Percentiles rank a stretch among this genome's conserved stretches.
Conservation (phyloP, 805 yeast species). For the Candida sanyiensis region DNA sequence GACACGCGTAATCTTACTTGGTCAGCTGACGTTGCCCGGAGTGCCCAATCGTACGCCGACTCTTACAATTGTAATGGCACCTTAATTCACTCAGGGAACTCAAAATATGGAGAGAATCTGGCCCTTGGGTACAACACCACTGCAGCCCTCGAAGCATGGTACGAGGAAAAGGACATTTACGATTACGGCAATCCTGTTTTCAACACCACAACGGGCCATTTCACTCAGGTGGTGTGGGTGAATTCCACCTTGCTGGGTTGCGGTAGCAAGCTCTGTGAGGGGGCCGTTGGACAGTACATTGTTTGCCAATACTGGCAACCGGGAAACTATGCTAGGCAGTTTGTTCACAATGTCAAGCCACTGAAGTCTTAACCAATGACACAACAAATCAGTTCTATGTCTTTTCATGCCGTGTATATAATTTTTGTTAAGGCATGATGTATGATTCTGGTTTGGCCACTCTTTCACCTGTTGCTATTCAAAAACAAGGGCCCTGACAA, state of each 20-base stretch:
- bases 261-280: slow-evolving; percentile 54
- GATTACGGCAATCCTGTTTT: slow-evolving; percentile 44
- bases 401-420: no score
- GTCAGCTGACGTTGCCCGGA: slow-evolving; percentile 45
- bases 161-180: slow-evolving; percentile 53
- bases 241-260: slow-evolving; percentile 61
- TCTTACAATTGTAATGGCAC: slow-evolving; percentile 50
- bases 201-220: slow-evolving; percentile 58
- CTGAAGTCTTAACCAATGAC: slow-evolving; percentile 1
- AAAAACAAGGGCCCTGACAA: no score
- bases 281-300: slow-evolving; percentile 46
- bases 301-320: slow-evolving; percentile 65
- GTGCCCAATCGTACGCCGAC: slow-evolving; percentile 54
- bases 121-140: slow-evolving; percentile 63
- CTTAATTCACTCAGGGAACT: slow-evolving; percentile 53
- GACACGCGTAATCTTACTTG: slow-evolving; percentile 47
- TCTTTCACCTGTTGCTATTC: no score
- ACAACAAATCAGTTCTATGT: not conserved
- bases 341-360: slow-evolving; percentile 31
- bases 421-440: no score
- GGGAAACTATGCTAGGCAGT: slow-evolving; percentile 54
- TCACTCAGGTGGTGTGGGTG: slow-evolving; percentile 77
- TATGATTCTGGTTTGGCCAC: no score
- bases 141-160: slow-evolving; percentile 72
- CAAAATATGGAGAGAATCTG: slow-evolving; percentile 72